A percentile compares a stretch with the other conserved stretches of the same genome.
Evolutionary conservation across 139 green algal species (phyloP).

Genomic region (Volvox reticuliferus): DNA sequence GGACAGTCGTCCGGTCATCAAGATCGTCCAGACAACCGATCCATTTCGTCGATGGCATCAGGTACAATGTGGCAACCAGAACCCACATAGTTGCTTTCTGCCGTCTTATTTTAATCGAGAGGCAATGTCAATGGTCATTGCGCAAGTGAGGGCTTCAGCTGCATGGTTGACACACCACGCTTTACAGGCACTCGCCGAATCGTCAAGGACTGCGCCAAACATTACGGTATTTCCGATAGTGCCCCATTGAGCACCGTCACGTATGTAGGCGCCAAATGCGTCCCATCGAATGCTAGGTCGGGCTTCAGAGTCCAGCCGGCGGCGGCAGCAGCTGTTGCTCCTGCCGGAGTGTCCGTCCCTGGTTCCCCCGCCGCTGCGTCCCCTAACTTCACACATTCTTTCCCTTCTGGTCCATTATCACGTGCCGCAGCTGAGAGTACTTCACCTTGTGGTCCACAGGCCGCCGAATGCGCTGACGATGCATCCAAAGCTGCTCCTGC

Average conservation of each 20-base stretch:
- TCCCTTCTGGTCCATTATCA: no score
- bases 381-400: neutral
- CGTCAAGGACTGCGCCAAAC: no score
- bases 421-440: neutral
- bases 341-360: neutral
- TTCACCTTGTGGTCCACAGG: neutral
- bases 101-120: no score
- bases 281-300: slow-evolving; percentile 70
- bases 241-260: slow-evolving; percentile 52
- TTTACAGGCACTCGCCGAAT: no score
- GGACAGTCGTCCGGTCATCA: no score
- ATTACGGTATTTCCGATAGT: neutral
- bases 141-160: no score
- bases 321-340: neutral
- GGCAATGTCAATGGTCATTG: no score
- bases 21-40: no score
- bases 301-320: slow-evolving; percentile 47
- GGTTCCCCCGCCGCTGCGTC: neutral
- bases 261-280: slow-evolving; percentile 71
- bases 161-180: no score
- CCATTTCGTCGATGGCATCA: neutral
- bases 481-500: neutral
- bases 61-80: neutral
- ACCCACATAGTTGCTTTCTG: no score
- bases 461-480: neutral